Evolutionary conservation across 2,329 filamentous ascomycete species (phyloP), one percentile per base, ranked within the genome.

Genomic region (Exophiala spinifera): DNA sequence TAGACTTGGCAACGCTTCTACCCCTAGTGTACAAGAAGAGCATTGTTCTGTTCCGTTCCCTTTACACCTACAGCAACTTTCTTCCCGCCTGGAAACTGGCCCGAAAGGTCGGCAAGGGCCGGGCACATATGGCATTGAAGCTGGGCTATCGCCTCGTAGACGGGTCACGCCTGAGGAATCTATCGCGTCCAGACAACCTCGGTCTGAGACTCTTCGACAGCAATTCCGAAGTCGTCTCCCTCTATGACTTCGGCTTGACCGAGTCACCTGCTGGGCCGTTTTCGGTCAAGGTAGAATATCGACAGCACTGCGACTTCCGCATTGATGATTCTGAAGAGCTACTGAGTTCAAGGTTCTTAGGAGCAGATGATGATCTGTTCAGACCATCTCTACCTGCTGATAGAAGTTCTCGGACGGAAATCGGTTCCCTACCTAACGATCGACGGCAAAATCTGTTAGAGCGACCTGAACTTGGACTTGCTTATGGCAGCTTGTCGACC

Each of bases 11-110:
- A 49, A 76, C 81, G 44, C 76, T 82, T 28, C 76, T 97, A 48
- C 91, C 94, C 13, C 92, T 89, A 49, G 85, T 96, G 55, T 99
- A 99, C 79, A 99, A 99, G 75, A 94, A 95, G 74, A 90, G 89
- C 64, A 95, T 99, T 61, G 88, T 97, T 62, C 84, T 96, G 64
- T 96, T 97, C 72, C 83, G 94, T 56, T 91, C 91, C 1, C 79
- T 99, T 43, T 96, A 89, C 70, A 84, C 89, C 46, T 88, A 88
- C 51, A 83, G 89, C 37, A 87, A 89, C 64, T 81, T 96, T 58
- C 75, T 96, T 58, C 94, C 94, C 2, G 85, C 88, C 20, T 96
- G 88, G 85, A 95, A 87, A 72, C 87, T 95, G 66, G 84, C 87
- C 66, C 86, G 88, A 65, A 84, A 82, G 47, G 79, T 88, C 60